phyloP scores from a whole-genome alignment of 805 yeast genomes.

The Barnettozyma populi region DNA sequence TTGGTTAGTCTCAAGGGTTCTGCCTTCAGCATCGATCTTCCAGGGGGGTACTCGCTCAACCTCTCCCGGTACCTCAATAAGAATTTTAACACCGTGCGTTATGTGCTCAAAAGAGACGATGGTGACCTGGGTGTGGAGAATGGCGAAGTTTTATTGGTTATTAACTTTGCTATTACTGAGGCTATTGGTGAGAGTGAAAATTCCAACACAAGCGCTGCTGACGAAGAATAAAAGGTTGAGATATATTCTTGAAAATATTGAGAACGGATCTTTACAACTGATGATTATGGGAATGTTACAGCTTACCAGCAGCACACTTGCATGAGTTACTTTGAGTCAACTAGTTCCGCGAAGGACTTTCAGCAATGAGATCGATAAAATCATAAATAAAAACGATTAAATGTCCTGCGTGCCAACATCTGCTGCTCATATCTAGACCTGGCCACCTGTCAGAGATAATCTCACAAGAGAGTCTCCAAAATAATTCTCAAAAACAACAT shows the following conservation, averaged over 20 bases:
- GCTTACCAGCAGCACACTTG: no score
- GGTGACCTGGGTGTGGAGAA: slow-evolving; percentile 12
- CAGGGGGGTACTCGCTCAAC: slow-evolving; percentile 45
- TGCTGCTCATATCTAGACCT: not conserved
- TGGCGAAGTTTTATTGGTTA: slow-evolving; percentile 19
- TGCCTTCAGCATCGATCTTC: slow-evolving; percentile 46
- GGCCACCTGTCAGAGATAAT: not conserved
- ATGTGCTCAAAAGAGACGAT: slow-evolving; percentile 32
- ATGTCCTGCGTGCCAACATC: not conserved
- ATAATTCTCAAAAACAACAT: no score
- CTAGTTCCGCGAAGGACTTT: no score
- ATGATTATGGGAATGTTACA: no score
- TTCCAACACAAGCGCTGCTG: no score
- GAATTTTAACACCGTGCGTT: slow-evolving; percentile 39
- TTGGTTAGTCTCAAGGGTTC: slow-evolving; percentile 45
- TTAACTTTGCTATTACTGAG: slow-evolving; percentile 17
- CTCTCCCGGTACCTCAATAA: slow-evolving; percentile 39
- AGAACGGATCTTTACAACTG: no score
- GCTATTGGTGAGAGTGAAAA: not conserved
- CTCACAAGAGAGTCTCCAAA: no score
- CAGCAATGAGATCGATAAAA: no score
- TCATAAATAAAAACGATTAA: no score
- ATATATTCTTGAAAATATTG: no score
- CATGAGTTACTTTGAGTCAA: no score
- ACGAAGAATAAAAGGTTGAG: no score